phyloP scores from a whole-genome alignment of 2,329 filamentous ascomycete genomes.

The Fusarium buharicum region DNA sequence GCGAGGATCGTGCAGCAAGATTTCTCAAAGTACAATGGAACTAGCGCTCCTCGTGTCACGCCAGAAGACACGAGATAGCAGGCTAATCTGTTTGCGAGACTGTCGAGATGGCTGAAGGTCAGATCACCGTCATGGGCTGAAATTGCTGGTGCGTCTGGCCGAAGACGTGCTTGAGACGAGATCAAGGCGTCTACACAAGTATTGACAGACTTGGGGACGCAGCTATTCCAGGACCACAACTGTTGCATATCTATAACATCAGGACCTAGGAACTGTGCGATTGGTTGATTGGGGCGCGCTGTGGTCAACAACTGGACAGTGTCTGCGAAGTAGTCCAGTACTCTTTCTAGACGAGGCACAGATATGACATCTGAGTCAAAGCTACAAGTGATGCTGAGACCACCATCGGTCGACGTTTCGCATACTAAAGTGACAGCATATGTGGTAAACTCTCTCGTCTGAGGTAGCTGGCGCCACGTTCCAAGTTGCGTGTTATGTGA shows the following conservation, averaged over 20 bases:
- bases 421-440: constrained; percentile 5
- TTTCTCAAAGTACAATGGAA: constrained; percentile 39
- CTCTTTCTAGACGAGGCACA: neutral
- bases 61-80: neutral
- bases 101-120: constrained; percentile 4
- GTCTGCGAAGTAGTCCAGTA: neutral
- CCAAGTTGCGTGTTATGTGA: neutral
- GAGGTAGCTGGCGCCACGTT: neutral
- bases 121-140: constrained; percentile 1
- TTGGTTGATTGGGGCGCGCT: neutral
- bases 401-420: neutral
- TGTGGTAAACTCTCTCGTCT: constrained; percentile 7
- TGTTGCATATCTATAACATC: constrained; percentile 1
- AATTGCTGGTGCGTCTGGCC: neutral
- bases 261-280: neutral
- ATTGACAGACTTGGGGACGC: constrained; percentile 15
- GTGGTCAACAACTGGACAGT: neutral
- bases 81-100: neutral
- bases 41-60: neutral
- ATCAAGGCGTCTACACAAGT: constrained; percentile 25
- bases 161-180: neutral
- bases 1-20: constrained; percentile 43
- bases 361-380: constrained; percentile 3
- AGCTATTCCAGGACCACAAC: constrained; percentile 35
- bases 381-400: neutral